These are phyloP conservation scores for Solanum ossicruentum DNA, from an alignment of 257 asterid species.

Conservation along the genomic window DNA sequence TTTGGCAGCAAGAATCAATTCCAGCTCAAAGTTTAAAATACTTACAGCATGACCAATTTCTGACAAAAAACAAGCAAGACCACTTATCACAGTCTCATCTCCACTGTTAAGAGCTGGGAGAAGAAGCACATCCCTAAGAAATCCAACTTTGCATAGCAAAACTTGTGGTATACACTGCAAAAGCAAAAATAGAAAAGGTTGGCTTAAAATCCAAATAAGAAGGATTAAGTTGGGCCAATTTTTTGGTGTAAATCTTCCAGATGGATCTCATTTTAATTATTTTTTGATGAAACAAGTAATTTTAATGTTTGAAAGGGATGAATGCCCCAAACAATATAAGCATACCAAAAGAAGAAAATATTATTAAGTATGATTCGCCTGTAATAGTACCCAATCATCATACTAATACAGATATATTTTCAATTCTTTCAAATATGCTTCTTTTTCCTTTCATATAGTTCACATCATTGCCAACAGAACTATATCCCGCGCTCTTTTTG, in stretches of 20 bases:
- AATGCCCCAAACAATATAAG: not conserved
- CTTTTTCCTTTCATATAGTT: not conserved
- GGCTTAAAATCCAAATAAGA: not conserved
- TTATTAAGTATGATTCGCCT: not conserved
- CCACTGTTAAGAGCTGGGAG: conserved; percentile 69
- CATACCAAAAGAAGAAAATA: not conserved
- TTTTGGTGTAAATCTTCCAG: not conserved
- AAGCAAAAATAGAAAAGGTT: conserved; percentile 8
- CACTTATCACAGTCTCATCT: conserved; percentile 63
- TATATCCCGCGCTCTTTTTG: not conserved
- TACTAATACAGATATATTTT: not conserved
- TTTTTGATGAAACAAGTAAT: not conserved
- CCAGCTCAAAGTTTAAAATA: conserved; percentile 3
- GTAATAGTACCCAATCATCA: not conserved
- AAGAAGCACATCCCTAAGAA: conserved; percentile 62
- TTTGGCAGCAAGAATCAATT: not conserved
- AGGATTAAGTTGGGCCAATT: not conserved
- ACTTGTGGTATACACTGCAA: conserved; percentile 64
- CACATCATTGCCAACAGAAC: not conserved
- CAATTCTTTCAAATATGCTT: not conserved
- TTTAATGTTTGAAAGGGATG: not conserved
- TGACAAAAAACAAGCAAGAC: conserved; percentile 82
- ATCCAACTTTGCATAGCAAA: conserved; percentile 60
- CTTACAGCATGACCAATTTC: conserved; percentile 95
- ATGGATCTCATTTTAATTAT: not conserved